Evolutionary conservation across 2,329 filamentous ascomycete species (phyloP), one percentile per base, ranked within the genome.

Genomic region (Didymosphaeria variabile): DNA sequence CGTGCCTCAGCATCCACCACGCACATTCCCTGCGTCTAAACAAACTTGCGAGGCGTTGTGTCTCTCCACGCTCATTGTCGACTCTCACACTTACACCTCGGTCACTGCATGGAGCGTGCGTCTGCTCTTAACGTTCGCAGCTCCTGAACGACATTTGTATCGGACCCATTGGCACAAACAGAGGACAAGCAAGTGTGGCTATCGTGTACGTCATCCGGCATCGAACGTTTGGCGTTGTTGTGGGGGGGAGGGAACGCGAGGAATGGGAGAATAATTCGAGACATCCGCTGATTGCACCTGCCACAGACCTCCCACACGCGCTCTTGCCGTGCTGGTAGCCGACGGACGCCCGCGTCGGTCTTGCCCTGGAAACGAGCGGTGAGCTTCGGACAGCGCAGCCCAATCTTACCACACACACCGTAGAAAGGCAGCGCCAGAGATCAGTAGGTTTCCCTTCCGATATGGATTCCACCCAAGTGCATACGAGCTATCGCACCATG

Each of bases 91-190:
- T 44, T 34, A 23, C 52, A 42, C 52, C 29, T 59, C 63, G 53
- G 49, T 51, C 61, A 57, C 67, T 75, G 67, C 65, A 75, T 77
- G 74, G 71, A 71, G 63, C 57, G 62, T 59, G 65, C 65, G 54
- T 54, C 64, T 66, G 62, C 66, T 66, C 58, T 59, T 60, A 64
- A 57, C 63, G 42, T 52, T 56, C 59, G 55, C 50, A 53, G 38
- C 51, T 58, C 13, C 63, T 59, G 50, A 45, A 60, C 54, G 38
- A 59, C 42, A 38, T 56, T 58, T 60, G 36, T 55, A 46, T 51
- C 45, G 46, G 44, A 54, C 32, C 31, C 23, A 49, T 57, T 64
- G 53, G 44, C 62, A 61, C 49, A 49, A 10, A 6, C 36, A 42
- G 54, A 42, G 45, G 31, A 36, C 9, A 36, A 40, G 23, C 52